These are phyloP conservation scores for Saccharum officinarum DNA, from an alignment of 176 grass and related monocot species.

Conservation along the genomic window DNA sequence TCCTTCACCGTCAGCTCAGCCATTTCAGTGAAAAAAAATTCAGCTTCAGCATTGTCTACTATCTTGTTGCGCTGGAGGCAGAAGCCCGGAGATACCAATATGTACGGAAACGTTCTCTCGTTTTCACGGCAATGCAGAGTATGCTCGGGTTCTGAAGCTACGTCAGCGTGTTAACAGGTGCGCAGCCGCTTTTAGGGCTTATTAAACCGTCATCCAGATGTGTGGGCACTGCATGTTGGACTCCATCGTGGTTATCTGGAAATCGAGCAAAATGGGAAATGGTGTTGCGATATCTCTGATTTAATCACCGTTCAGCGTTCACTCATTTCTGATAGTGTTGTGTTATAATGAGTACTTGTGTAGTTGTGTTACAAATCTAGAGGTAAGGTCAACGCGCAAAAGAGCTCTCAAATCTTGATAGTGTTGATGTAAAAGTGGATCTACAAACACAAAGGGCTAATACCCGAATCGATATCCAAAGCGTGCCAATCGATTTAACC, in stretches of 20 bases:
- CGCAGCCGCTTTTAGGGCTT: not conserved
- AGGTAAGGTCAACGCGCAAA: not conserved
- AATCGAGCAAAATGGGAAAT: not conserved
- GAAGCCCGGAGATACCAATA: not conserved
- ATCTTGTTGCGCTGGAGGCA: not conserved
- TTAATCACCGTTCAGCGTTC: not conserved
- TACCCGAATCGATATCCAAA: too few relatives aligned
- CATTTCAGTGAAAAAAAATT: not conserved
- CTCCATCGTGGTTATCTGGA: not conserved
- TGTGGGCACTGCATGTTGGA: not conserved
- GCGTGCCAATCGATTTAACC: too few relatives aligned
- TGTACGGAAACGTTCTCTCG: not conserved
- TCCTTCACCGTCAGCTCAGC: not conserved
- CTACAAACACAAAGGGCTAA: too few relatives aligned
- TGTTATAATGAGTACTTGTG: not conserved
- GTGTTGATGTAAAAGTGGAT: too few relatives aligned
- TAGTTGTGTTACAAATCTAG: not conserved
- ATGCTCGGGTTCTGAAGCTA: not conserved
- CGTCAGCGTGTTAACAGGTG: not conserved
- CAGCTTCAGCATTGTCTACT: not conserved
- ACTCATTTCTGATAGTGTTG: not conserved
- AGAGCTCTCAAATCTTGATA: not conserved
- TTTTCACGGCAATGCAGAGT: not conserved
- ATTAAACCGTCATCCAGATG: not conserved
- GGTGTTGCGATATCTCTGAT: not conserved